Conservation (phyloP, 129 eudicot genomes). For the Tagetes erecta region DNA sequence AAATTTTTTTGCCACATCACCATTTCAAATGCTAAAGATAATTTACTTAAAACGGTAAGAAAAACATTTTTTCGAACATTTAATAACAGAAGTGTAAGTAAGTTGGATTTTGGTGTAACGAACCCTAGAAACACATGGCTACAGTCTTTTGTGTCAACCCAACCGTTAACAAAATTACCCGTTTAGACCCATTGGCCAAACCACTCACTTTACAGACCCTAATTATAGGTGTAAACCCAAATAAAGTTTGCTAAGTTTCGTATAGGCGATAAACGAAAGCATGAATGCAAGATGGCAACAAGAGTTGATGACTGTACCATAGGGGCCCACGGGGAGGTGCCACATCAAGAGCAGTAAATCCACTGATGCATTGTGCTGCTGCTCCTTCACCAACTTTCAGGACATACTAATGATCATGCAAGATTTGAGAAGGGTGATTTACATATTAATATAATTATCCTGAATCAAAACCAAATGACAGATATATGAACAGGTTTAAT, state of each 20-base stretch:
- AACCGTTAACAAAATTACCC: background rate
- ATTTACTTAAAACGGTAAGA: background rate
- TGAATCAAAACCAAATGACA: background rate
- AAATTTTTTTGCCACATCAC: background rate
- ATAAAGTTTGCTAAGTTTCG: background rate
- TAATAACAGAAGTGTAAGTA: background rate
- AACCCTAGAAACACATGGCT: background rate
- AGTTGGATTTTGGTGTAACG: background rate
- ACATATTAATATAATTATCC: background rate
- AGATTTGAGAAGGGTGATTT: background rate
- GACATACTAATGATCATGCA: constrained; percentile 49
- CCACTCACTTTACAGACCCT: background rate
- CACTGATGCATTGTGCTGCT: constrained; percentile 85
- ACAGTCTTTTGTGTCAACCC: background rate
- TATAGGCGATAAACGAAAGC: background rate
- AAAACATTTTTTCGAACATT: background rate
- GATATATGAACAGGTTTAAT: background rate
- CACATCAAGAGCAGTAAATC: constrained; percentile 76
- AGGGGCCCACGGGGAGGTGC: constrained; percentile 94
- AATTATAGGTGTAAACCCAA: background rate
- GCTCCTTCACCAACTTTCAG: constrained; percentile 87
- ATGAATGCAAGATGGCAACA: background rate
- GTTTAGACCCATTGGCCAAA: background rate
- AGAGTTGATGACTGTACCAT: constrained; percentile 48
- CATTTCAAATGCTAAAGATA: background rate